phyloP scores from a whole-genome alignment of 164 flowering plant genomes.

The Liriodendron chinense region DNA sequence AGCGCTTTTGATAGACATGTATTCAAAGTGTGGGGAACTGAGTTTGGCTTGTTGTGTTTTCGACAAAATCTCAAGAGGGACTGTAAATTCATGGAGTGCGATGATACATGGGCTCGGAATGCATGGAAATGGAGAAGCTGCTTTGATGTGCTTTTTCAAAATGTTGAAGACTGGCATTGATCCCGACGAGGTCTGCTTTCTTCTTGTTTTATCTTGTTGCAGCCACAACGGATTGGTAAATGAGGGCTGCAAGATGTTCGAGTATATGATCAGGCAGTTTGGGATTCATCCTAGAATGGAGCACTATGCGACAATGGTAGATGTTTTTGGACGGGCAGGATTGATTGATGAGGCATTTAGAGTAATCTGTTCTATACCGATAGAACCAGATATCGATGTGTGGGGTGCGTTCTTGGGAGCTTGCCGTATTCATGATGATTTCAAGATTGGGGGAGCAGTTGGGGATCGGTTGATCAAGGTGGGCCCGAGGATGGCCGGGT shows the following conservation, averaged over 20 bases:
- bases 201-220: slow-evolving; percentile 14
- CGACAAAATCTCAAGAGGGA: slow-evolving; percentile 1
- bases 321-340: slow-evolving; percentile 21
- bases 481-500: slow-evolving; percentile 9
- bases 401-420: slow-evolving; percentile 22
- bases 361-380: slow-evolving; percentile 11
- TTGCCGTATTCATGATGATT: slow-evolving; percentile 15
- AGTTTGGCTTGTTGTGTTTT: slow-evolving; percentile 9
- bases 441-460: slow-evolving; percentile 4
- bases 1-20: slow-evolving; percentile 24
- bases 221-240: slow-evolving; percentile 12
- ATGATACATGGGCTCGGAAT: slow-evolving; percentile 18
- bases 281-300: slow-evolving; percentile 12
- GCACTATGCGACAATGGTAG: slow-evolving; percentile 16
- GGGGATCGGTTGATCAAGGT: slow-evolving; percentile 3
- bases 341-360: slow-evolving; percentile 15
- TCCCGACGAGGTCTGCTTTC: slow-evolving; percentile 18
- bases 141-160: slow-evolving; percentile 17
- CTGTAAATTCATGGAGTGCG: slow-evolving; percentile 20
- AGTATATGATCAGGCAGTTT: slow-evolving; percentile 14
- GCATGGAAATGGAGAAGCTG: slow-evolving; percentile 18
- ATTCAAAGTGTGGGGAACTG: slow-evolving; percentile 20
- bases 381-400: slow-evolving; percentile 11
- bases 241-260: slow-evolving; percentile 8
- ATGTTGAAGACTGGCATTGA: slow-evolving; percentile 20